phyloP scores from a whole-genome alignment of 345 rosid genomes.

The Excoecaria agallocha region DNA sequence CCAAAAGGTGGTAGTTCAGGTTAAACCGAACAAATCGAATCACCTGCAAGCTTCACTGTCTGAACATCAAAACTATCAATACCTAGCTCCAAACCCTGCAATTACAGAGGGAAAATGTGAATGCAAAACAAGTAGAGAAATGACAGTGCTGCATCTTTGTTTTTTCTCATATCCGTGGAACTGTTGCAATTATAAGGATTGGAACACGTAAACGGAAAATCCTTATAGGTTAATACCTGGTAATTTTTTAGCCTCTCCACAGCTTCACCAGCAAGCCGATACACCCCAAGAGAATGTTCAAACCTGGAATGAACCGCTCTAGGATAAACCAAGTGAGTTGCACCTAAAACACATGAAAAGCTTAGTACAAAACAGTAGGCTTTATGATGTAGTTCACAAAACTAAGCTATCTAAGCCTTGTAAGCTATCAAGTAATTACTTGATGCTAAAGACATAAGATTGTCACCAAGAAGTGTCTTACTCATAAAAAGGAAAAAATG shows the following conservation, averaged over 20 bases:
- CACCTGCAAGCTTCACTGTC: slow-evolving; percentile 92
- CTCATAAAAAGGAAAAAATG: too few species aligned
- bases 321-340: slow-evolving; percentile 75
- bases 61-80: slow-evolving; percentile 75
- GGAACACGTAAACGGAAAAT: slow-evolving; percentile 15
- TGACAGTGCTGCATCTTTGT: not conserved
- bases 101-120: not conserved
- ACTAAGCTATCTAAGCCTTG: not conserved
- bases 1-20: slow-evolving; percentile 8
- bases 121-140: not conserved
- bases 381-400: not conserved
- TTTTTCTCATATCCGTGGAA: not conserved
- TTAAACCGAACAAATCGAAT: not conserved
- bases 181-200: not conserved
- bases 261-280: slow-evolving; percentile 79
- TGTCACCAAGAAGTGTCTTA: not conserved
- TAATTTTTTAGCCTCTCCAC: slow-evolving; percentile 54
- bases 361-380: too few species aligned
- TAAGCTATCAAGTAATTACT: too few species aligned
- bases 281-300: slow-evolving; percentile 95
- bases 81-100: slow-evolving; percentile 77
- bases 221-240: slow-evolving; percentile 43
- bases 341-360: slow-evolving; percentile 43
- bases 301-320: slow-evolving; percentile 90
- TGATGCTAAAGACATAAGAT: too few species aligned